Base-by-base conservation (phyloP, 345 rosid species). In the Chamaenerion angustifolium region DNA sequence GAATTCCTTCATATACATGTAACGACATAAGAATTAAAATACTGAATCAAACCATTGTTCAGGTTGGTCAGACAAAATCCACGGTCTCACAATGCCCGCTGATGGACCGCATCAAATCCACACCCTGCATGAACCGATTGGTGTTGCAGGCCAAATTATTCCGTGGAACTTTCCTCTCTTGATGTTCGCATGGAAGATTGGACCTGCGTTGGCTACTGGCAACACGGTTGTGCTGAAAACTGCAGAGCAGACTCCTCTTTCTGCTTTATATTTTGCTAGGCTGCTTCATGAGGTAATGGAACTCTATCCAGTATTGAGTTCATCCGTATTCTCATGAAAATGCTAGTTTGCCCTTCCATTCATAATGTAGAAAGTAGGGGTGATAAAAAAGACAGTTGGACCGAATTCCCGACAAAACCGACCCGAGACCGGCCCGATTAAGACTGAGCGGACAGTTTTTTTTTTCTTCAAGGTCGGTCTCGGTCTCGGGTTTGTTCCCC, bases 41-140 rank as follows among this genome's bases (percentile, higher is more conserved):
- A 1, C 19, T 45, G 19, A 35, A 17, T 25, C 37, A 11, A 64
- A 35, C 47, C 60, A 45, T 54, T 67, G 55, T 41, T 56, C 62
- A 90, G 98, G 98, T 58, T 86, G 95, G 92, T 86, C 94, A 12
- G 98, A 90, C 59, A 90, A 90, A 77, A 90, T 86, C 54, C 98
- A 86, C 48, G 98, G 98, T 43, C 69, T 90, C 58, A 86, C 88
- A 2, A 63, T 73, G 63, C 92, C 78, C 43, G 82, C 79, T 46
- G 98, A 86, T 61, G 86, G 98, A 42, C 57, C 62, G 15, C 47
- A 79, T 72, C 92, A 78, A 55, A 77, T 74, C 45, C 83, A 77
- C 40, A 71, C 77, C 7, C 53, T 77, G 46, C 83, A 77, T 31
- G 83, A 77, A 57, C 80, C 83, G 0, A 74, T 74, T 19, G 77